Base-by-base conservation (phyloP, 2,329 filamentous ascomycete species). In the Penicillium verrucosum region DNA sequence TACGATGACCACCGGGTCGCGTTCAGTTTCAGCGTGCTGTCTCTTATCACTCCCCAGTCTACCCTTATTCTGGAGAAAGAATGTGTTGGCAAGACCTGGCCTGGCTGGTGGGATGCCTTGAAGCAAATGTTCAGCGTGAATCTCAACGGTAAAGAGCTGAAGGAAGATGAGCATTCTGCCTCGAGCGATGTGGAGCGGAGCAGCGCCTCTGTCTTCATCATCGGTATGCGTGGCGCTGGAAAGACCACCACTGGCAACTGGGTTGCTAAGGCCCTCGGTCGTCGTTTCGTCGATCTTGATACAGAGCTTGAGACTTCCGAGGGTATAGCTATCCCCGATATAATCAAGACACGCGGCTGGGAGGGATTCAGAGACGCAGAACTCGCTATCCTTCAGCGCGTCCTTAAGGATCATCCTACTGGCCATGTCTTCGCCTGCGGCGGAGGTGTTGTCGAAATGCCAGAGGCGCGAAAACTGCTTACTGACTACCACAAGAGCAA, bases 1-100 rank as follows among this genome's bases (percentile, higher is more conserved):
- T 99, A 97, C 65, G 94, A 99, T 70, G 94, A 99, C 69, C 94
- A 99, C 73, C 89, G 94, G 58, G 92, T 99, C 12, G 94, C 94
- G 25, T 99, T 99, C 92, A 97, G 93, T 75, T 96, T 99, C 76
- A 94, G 92, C 63, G 92, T 99, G 7, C 80, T 99, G 16, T 85
- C 91, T 12, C 78, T 90, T 18, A 84, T 88, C 30, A 83, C 89
- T 0, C 87, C 89, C 1, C 75, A 84, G 8, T 83, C 90, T 0
- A 88, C 91, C 0, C 76, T 96, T 16, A 86, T 99, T 50, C 82
- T 90, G 2, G 94, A 99, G 72, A 89, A 92, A 58, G 92, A 96
- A 68, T 99, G 94, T 71, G 90, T 91, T 3, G 92, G 89, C 40
- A 99, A 99, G 81, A 99, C 94, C 2, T 99, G 94, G 94, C 94